Percentiles rank a stretch among this genome's conserved stretches.
Conservation (phyloP, 2,329 filamentous ascomycete genomes). For the Fusarium sp. region DNA sequence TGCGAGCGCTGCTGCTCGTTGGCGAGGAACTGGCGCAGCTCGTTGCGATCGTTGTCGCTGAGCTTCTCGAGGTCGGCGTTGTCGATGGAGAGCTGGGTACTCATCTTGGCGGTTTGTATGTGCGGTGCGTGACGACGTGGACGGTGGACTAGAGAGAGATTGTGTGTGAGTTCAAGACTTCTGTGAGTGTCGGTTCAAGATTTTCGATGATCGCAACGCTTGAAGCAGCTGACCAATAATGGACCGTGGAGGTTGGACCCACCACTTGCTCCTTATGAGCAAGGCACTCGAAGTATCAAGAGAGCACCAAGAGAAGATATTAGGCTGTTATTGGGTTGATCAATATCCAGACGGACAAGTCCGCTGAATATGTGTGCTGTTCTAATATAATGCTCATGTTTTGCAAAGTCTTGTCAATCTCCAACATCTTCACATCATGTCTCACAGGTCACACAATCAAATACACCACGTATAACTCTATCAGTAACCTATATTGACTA, state of each 20-base stretch:
- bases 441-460: background rate
- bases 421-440: background rate
- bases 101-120: constrained; percentile 46
- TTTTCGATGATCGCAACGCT: constrained; percentile 35
- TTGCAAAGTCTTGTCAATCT: background rate
- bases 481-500: constrained; percentile 17
- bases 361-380: no score
- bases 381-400: background rate
- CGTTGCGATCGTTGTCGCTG: constrained; percentile 83
- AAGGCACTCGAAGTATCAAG: background rate
- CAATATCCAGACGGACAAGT: background rate
- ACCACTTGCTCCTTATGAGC: constrained; percentile 11
- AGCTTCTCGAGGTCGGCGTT: constrained; percentile 78
- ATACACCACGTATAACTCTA: background rate
- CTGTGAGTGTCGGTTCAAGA: constrained; percentile 25
- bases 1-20: constrained; percentile 89
- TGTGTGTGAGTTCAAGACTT: constrained; percentile 11
- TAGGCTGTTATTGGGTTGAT: background rate
- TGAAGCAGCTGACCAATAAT: constrained; percentile 30
- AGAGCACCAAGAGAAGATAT: background rate
- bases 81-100: constrained; percentile 54
- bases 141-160: constrained; percentile 1
- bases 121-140: background rate
- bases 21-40: constrained; percentile 86
- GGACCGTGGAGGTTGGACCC: constrained; percentile 4